Base-by-base conservation (phyloP, 352 stramenopile genomes). In the Peronospora farinosa region DNA sequence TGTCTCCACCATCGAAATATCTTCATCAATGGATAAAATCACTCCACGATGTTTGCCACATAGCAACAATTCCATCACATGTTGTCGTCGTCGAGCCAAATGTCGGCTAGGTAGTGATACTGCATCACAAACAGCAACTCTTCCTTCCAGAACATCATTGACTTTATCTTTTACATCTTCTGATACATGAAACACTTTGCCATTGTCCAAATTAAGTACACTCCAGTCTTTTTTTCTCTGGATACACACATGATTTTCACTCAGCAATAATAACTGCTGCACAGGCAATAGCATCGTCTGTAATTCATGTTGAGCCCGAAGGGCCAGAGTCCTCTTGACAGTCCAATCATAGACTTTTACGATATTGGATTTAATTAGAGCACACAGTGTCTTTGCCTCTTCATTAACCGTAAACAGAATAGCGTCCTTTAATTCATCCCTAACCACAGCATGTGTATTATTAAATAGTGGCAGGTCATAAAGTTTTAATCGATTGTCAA, bases 291-390 rank as follows among this genome's bases (percentile, higher is more conserved):
- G 48, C 40, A 73, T 19, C 16, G 51, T 42, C 43, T 57, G 40
- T n/a, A 92, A 43, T 7, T 90, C 77, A 46, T 88, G 76, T 52
- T 82, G 66, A 7, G 60, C 60, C 7, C 81, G 77, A 7, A 74
- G 38, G 35, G 83, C 66, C 21, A 90, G 61, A 21, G 63, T 44
- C 15, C 65, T 51, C 41, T 74, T 79, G 21, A 67, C 64, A 1
- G 69, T 90, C 78, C 81, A 90, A 65, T 92, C 78, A 48, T 75
- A 88, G 25, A 89, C 69, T 37, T 75, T 74, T 10, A 92, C 50
- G n/a, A 47, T 63, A 33, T 78, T 69, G 41, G 67, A 71, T 66
- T 92, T 89, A 12, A 78, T 67, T 19, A 88, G 35, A 13, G 67
- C 63, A 46, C 56, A 68, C 3, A 90, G 41, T 11, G 75, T 69